A percentile compares a stretch with the other conserved stretches of the same genome.
Conservation (phyloP, 1,139 yeast genomes). For the Blastobotrys arbuscula region DNA sequence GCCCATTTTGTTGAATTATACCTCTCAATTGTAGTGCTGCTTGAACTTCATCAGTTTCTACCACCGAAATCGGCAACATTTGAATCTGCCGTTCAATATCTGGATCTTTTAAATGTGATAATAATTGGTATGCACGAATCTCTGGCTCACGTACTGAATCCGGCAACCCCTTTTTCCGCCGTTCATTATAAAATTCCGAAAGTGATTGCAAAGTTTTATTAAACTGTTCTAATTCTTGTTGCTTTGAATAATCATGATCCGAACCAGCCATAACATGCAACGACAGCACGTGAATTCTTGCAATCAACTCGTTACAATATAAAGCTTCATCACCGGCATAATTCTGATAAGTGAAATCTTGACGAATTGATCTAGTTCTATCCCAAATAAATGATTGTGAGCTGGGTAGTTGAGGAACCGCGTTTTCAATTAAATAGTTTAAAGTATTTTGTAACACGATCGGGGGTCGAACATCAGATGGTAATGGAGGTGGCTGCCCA, state of each 20-base stretch:
- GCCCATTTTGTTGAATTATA: conserved; percentile 56
- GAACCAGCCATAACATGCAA: conserved; percentile 83
- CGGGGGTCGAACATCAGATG: conserved; percentile 97
- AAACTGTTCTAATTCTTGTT: conserved; percentile 92
- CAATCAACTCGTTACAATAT: conserved; percentile 88
- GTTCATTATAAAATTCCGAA: conserved; percentile 80
- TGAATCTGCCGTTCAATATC: conserved; percentile 78
- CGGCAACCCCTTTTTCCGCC: conserved; percentile 59
- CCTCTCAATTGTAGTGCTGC: conserved; percentile 66
- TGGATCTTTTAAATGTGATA: conserved; percentile 78
- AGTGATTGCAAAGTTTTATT: conserved; percentile 88
- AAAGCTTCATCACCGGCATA: conserved; percentile 91
- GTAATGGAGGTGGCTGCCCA: conserved; percentile 96
- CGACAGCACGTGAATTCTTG: conserved; percentile 76
- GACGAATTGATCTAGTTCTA: conserved; percentile 94
- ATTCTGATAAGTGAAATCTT: conserved; percentile 94
- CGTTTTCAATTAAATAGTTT: conserved; percentile 59
- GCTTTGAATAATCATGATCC: conserved; percentile 73
- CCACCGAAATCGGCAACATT: conserved; percentile 53
- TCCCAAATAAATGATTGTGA: conserved; percentile 97
- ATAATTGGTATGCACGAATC: conserved; percentile 78
- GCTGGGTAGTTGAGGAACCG: conserved; percentile 66
- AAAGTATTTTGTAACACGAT: conserved; percentile 58
- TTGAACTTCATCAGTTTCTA: conserved; percentile 55
- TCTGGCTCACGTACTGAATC: conserved; percentile 83